Evolutionary conservation across 306 rosid species (phyloP).

Genomic region (Argentina anserina): DNA sequence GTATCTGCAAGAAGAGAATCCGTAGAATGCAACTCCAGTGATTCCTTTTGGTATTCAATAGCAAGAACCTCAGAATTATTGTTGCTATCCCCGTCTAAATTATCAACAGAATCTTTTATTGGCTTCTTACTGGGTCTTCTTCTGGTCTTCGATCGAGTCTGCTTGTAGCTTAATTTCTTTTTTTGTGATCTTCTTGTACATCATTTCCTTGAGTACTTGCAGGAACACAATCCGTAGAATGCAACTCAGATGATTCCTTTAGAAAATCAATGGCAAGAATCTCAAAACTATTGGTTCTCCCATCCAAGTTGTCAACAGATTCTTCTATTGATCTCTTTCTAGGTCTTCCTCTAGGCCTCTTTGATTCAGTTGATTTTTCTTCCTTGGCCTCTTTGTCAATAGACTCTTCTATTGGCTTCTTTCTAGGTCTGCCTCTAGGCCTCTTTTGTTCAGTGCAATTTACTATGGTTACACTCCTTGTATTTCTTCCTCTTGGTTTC

Average conservation of each 20-base stretch:
- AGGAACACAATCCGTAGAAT: conserved; percentile 32
- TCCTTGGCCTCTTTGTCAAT: conserved; percentile 6
- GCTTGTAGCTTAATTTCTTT: not conserved
- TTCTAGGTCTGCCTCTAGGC: too few relatives aligned
- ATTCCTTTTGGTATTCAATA: conserved; percentile 35
- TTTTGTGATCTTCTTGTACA: not conserved
- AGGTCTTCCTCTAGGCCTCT: conserved; percentile 68
- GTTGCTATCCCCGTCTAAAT: conserved; percentile 28
- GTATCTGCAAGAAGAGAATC: conserved; percentile 28
- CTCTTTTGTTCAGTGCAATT: conserved; percentile 34
- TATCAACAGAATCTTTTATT: conserved; percentile 15
- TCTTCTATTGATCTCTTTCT: conserved; percentile 26
- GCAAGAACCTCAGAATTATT: conserved; percentile 32
- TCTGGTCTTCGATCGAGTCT: conserved; percentile 24
- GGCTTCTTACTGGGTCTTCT: conserved; percentile 48
- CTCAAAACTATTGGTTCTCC: conserved; percentile 28
- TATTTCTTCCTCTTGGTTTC: conserved; percentile 30
- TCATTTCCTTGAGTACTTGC: conserved; percentile 26
- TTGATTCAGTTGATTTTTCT: conserved; percentile 26
- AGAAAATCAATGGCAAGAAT: conserved; percentile 34
- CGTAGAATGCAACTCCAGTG: conserved; percentile 35
- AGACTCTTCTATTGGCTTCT: conserved; percentile 31
- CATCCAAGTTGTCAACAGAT: conserved; percentile 23
- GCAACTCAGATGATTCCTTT: conserved; percentile 36
- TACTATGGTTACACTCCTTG: conserved; percentile 28